phyloP scores from a whole-genome alignment of 352 stramenopile species.

The Phytopythium delawarense region DNA sequence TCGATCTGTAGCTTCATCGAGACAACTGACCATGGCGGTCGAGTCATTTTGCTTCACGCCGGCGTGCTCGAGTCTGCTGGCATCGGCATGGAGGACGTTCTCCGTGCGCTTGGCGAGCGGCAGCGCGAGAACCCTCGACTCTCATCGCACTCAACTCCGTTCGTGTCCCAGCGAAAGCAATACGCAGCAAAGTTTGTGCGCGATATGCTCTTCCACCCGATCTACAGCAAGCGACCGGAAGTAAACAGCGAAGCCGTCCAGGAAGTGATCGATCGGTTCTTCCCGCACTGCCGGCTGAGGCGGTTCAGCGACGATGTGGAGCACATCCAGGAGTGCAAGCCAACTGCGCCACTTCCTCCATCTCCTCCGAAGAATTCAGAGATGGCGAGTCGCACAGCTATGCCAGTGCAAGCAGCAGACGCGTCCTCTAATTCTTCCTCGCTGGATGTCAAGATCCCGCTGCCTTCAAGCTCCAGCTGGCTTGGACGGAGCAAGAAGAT shows the following conservation, averaged over 20 bases:
- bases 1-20: slow-evolving; percentile 54
- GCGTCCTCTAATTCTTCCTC: neutral
- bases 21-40: slow-evolving; percentile 36
- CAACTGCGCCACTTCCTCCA: neutral
- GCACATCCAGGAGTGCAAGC: slow-evolving; percentile 11
- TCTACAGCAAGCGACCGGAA: slow-evolving; percentile 56
- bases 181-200: slow-evolving; percentile 60
- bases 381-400: neutral
- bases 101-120: slow-evolving; percentile 50
- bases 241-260: slow-evolving; percentile 35
- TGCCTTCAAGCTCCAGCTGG: neutral
- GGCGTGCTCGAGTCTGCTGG: slow-evolving; percentile 35
- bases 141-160: slow-evolving; percentile 11
- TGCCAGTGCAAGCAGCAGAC: neutral
- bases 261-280: slow-evolving; percentile 59
- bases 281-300: slow-evolving; percentile 60
- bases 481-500: slow-evolving; percentile 20
- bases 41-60: slow-evolving; percentile 58
- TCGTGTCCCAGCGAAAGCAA: slow-evolving; percentile 35
- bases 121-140: slow-evolving; percentile 35
- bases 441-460: neutral
- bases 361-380: neutral
- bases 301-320: slow-evolving; percentile 64
- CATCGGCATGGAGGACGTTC: slow-evolving; percentile 50
- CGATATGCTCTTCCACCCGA: slow-evolving; percentile 70